These are phyloP conservation scores for Eucalyptus viminalis DNA, from an alignment of 345 rosid genomes.

Conservation along the genomic window DNA sequence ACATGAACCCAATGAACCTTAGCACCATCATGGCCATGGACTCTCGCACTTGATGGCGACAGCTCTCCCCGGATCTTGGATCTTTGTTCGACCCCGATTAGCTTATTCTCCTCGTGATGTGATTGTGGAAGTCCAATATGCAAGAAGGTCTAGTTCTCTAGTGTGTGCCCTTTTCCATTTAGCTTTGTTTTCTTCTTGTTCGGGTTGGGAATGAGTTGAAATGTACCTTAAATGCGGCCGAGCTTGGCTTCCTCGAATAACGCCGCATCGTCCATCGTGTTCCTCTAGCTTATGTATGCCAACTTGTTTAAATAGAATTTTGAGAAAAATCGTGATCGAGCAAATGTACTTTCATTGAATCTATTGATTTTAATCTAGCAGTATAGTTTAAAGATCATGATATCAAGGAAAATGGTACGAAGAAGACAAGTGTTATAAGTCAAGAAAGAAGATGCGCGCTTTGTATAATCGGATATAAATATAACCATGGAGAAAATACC, in stretches of 20 bases:
- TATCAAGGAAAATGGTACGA: neutral
- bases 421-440: neutral
- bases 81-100: neutral
- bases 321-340: neutral
- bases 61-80: neutral
- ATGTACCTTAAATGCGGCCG: neutral
- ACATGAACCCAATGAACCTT: constrained; percentile 36
- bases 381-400: neutral
- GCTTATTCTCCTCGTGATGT: neutral
- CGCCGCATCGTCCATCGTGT: neutral
- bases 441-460: neutral
- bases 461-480: neutral
- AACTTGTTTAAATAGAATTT: neutral
- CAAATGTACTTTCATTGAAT: neutral
- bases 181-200: neutral
- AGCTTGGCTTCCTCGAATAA: neutral
- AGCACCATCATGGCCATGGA: constrained; percentile 30
- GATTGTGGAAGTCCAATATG: neutral
- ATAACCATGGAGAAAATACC: neutral
- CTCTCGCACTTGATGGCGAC: neutral
- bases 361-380: neutral
- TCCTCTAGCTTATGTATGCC: neutral
- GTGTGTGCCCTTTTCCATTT: neutral
- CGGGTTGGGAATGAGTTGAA: neutral
- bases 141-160: neutral